phyloP scores from a whole-genome alignment of 495 filamentous ascomycete species.

The Cairneyella variabilis region DNA sequence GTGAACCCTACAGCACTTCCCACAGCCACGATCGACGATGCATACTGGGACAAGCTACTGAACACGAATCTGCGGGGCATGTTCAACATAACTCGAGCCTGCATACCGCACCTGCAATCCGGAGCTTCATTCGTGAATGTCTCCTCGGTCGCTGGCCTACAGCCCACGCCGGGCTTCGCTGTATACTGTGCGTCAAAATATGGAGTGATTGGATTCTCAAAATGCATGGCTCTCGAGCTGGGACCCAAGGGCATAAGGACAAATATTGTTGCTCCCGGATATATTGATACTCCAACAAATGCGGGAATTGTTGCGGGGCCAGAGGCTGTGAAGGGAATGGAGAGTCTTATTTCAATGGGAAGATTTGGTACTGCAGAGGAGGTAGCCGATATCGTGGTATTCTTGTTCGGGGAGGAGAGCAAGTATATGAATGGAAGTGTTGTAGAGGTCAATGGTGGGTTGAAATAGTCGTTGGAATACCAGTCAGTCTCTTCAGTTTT shows the following conservation, averaged over 20 bases:
- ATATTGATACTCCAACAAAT: constrained; percentile 30
- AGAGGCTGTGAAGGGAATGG: constrained; percentile 16
- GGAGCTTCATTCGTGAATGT: constrained; percentile 34
- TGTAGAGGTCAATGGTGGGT: constrained; percentile 37
- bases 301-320: constrained; percentile 24
- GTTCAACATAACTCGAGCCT: constrained; percentile 34
- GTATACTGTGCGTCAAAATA: constrained; percentile 53
- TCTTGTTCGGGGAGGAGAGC: constrained; percentile 46
- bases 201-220: constrained; percentile 50
- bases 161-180: constrained; percentile 32
- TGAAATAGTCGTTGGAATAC: constrained; percentile 3
- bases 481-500: no score
- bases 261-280: constrained; percentile 53
- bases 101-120: constrained; percentile 20
- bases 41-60: constrained; percentile 25
- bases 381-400: constrained; percentile 48
- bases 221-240: constrained; percentile 52
- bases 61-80: constrained; percentile 31
- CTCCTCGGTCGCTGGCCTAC: constrained; percentile 39
- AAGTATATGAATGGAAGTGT: constrained; percentile 53
- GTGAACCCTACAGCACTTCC: constrained; percentile 43
- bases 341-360: constrained; percentile 1
- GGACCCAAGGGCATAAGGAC: constrained; percentile 47
- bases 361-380: constrained; percentile 49
- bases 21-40: constrained; percentile 22